Evolutionary conservation across 1,284 basidiomycete genomes (phyloP).

Genomic region (Megacollybia platyphylla): DNA sequence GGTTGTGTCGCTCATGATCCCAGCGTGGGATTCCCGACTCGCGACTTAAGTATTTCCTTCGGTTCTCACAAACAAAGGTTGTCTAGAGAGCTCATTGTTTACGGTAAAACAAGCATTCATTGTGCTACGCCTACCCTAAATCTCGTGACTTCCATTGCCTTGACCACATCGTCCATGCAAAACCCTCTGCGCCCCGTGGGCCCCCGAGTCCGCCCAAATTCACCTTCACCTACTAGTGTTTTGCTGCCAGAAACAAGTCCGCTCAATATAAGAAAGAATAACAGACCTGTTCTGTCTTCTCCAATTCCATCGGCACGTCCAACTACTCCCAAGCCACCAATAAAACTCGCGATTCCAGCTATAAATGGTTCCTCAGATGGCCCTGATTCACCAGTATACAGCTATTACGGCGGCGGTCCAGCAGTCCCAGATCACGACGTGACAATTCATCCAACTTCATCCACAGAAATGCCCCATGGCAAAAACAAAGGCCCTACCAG

Average conservation of each 20-base stretch:
- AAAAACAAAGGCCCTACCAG: conserved; percentile 18
- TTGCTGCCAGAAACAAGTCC: conserved; percentile 15
- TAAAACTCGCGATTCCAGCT: conserved; percentile 15
- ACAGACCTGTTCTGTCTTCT: conserved; percentile 14
- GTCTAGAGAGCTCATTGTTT: background rate
- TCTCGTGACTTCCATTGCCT: background rate
- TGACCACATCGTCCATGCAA: conserved; percentile 12
- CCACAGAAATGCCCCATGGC: conserved; percentile 17
- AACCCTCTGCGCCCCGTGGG: conserved; percentile 37
- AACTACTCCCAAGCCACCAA: conserved; percentile 16
- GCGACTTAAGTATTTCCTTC: no score
- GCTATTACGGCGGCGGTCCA: conserved; percentile 25
- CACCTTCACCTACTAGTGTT: conserved; percentile 25
- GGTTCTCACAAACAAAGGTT: no score
- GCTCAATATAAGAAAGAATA: conserved; percentile 19
- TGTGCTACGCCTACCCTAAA: background rate
- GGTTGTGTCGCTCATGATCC: no score
- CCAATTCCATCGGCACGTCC: conserved; percentile 16
- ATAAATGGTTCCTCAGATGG: conserved; percentile 11
- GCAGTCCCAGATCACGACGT: conserved; percentile 24
- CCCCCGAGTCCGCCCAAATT: conserved; percentile 39
- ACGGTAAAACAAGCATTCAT: background rate
- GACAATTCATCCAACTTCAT: conserved; percentile 39
- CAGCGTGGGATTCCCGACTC: no score
- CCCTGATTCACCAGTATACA: conserved; percentile 14